Base-by-base conservation (phyloP, 2,329 filamentous ascomycete genomes). In the Fusarium clavum region DNA sequence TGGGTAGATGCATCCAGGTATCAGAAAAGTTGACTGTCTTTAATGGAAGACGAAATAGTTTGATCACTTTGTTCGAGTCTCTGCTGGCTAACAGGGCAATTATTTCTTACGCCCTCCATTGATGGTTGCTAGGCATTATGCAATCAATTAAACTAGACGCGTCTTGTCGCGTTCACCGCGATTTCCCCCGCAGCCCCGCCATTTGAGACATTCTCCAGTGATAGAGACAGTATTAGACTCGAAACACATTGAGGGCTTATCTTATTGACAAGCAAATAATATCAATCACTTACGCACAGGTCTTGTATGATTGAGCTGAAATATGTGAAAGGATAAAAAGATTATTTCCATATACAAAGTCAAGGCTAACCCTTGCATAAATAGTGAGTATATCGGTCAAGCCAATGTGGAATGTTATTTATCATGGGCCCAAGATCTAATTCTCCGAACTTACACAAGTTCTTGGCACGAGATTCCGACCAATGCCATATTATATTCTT, bases 91-190 rank as follows among this genome's bases (percentile, higher is more conserved):
- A n/a, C 18, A n/a, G 18, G 10, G 5, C 11, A 0, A 38, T 38
- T 38, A n/a, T n/a, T 38, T 38, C 34, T 38, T 12, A n/a, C 34
- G 10, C 34, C 34, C 34, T 38, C 34, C 6, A 38, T 38, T 4
- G 22, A 25, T 52, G 48, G 34, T 51, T 53, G 34, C 49, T 9
- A 8, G 49, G 49, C 49, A 53, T 14, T 27, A 52, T 52, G 40
- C 18, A 71, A 61, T 69, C 68, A 71, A 71, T 71, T 71, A 69
- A 70, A 65, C 63, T 38, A 25, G 49, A 56, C 64, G 59, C 64
- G 68, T 61, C 47, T 24, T 12, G 44, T 61, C 68, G 45, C 67
- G 67, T 58, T 56, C 27, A 25, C 24, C 67, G 58, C 58, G 57
- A 52, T n/a, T 43, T 34, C 49, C 56, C 34, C 49, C 38, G n/a